Conservation (phyloP, 2,329 filamentous ascomycete genomes). For the Diaporthe australafricana region DNA sequence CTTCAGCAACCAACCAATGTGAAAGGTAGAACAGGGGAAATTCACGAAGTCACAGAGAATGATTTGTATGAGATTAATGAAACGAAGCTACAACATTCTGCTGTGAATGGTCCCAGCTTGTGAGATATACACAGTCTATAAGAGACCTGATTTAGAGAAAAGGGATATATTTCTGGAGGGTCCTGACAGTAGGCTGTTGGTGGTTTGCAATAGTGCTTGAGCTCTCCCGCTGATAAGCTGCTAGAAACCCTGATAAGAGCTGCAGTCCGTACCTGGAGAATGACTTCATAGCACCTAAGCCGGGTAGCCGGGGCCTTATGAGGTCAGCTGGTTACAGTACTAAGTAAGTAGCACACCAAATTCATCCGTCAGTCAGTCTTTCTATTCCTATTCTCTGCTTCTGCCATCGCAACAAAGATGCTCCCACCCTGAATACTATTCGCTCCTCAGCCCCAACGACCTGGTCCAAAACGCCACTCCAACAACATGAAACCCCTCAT, state of each 20-base stretch:
- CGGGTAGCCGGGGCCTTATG: background rate
- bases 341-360: background rate
- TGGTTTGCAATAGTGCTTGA: too few relatives aligned
- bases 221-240: background rate
- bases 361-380: background rate
- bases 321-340: background rate
- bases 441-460: background rate
- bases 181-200: too few relatives aligned
- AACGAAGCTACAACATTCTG: too few relatives aligned
- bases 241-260: conserved; percentile 6
- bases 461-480: background rate
- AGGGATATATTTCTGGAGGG: too few relatives aligned
- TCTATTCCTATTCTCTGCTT: too few relatives aligned
- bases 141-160: too few relatives aligned
- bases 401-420: background rate
- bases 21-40: too few relatives aligned
- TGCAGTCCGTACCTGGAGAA: background rate
- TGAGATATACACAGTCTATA: too few relatives aligned
- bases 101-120: too few relatives aligned
- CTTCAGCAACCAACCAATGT: too few relatives aligned
- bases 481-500: conserved; percentile 66
- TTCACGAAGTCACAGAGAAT: too few relatives aligned
- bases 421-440: background rate
- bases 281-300: conserved; percentile 20
- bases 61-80: too few relatives aligned